Conservation (phyloP, 1,139 yeast genomes). For the Zygosaccharomyces pseudobailii region DNA sequence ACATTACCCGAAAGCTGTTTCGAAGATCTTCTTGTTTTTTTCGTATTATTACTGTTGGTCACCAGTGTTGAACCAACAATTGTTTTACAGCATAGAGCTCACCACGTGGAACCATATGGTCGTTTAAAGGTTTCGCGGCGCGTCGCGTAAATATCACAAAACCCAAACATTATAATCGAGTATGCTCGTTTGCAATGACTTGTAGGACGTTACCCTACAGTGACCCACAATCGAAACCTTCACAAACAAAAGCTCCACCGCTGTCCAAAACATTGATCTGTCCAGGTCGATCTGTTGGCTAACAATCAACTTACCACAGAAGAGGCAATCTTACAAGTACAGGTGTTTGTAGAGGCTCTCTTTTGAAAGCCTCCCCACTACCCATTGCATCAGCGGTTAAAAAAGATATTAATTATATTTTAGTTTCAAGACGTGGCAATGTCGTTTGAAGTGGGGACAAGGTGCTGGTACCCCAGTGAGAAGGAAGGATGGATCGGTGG, state of each 20-base stretch:
- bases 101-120: no score
- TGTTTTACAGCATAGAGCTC: no score
- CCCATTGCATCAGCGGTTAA: not conserved
- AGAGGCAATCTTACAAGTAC: not conserved
- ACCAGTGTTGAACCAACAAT: no score
- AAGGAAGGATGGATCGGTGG: conserved; percentile 90
- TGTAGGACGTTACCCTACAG: no score
- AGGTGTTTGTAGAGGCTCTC: not conserved
- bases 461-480: conserved; percentile 95
- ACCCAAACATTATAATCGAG: no score
- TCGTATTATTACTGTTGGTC: no score
- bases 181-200: no score
- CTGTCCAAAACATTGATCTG: conserved; percentile 3
- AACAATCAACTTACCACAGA: not conserved
- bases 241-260: conserved; percentile 1
- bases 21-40: no score
- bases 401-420: not conserved
- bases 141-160: not conserved
- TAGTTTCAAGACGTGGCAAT: conserved; percentile 9
- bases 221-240: not conserved
- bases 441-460: conserved; percentile 40
- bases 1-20: no score
- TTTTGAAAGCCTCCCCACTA: not conserved
- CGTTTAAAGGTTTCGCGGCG: not conserved
- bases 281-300: not conserved